phyloP scores from a whole-genome alignment of 106 monocot species.

The Phalaenopsis aphrodite region DNA sequence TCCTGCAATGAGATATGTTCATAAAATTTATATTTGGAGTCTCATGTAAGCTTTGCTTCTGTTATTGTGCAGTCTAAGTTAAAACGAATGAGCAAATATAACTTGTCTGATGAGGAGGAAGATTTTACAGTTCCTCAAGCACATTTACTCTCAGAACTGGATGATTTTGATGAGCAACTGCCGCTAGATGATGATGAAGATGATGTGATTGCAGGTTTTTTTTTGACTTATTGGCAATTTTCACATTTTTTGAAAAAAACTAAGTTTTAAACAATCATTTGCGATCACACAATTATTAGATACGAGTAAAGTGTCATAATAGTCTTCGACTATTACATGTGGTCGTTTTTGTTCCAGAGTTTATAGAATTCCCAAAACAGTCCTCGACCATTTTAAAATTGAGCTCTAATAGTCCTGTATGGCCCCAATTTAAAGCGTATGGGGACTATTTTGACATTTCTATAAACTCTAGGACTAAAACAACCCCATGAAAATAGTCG shows the following conservation, averaged over 20 bases:
- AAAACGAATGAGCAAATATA: conserved; percentile 66
- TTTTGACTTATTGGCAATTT: neutral
- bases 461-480: no score
- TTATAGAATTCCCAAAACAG: no score
- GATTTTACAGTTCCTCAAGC: conserved; percentile 17
- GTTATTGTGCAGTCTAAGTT: conserved; percentile 38
- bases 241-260: neutral
- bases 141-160: conserved; percentile 24
- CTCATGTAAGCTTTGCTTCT: neutral
- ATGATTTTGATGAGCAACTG: conserved; percentile 88
- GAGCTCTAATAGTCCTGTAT: no score
- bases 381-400: no score
- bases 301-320: no score
- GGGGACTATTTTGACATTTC: no score
- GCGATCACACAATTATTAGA: neutral
- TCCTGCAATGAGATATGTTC: neutral
- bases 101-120: conserved; percentile 77
- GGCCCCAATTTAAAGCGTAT: no score
- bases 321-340: no score
- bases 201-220: conserved; percentile 7
- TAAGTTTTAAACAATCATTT: neutral
- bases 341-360: no score
- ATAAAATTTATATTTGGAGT: neutral
- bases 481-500: no score
- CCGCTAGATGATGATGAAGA: conserved; percentile 60